Base-by-base conservation (phyloP, 108 stramenopile species). In the Aurantiochytrium sp. region DNA sequence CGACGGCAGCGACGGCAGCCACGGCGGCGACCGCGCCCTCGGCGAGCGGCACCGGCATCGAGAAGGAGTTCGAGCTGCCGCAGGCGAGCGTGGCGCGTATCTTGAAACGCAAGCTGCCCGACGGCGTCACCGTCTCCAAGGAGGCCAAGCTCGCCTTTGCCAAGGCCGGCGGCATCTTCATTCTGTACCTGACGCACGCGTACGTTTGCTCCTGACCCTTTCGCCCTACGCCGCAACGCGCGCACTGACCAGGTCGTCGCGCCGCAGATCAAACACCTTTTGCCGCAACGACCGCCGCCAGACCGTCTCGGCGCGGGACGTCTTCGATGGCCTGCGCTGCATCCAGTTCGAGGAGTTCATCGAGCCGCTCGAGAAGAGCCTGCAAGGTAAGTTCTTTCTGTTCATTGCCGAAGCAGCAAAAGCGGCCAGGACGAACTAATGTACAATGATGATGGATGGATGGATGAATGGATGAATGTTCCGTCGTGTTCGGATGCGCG, bases 51-150 rank as follows among this genome's bases (percentile, higher is more conserved):
- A 65, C 32, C 59, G 73, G 42, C 45, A 48, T 86, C 19, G 69
- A 87, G 65, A 68, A 95, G 45, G 96, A 97, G 89, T 96, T 97
- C 87, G 97, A 97, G 91, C 96, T 96, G 19, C 97, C 97, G 21
- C 86, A 92, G 59, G 97, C 97, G 4, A 96, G 95, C 90, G 93
- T 97, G 19, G 92, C 94, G 5, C 93, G 96, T 3, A 94, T 97
- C 54, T 90, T 97, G 37, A 97, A 97, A 89, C 89, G 91, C 37
- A 81, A 93, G 37, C 89, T 97, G 37, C 97, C 95, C 27, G 90
- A 89, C 17, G 92, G 91, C 34, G 95, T 95, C 86, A 95, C 95
- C 81, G 94, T 96, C 4, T 93, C 94, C 52, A 96, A 96, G 86
- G 97, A 97, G 87, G 95, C 97, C 21, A 91, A 90, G 19, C 68